Conservation (phyloP, 192 early-diverging fungal genomes). For the Thamnidium elegans region DNA sequence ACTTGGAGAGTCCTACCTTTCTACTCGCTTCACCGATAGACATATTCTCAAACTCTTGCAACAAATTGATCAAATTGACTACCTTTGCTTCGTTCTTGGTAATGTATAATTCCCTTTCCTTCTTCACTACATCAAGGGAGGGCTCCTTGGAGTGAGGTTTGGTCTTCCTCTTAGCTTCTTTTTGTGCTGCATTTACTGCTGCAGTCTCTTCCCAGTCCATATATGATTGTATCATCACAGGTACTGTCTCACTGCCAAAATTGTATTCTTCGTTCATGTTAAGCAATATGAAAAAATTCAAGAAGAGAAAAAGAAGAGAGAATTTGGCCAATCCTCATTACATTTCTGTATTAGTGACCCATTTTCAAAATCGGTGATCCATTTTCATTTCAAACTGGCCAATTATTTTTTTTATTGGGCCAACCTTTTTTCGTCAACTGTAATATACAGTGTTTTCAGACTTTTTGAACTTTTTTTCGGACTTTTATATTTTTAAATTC, state of each 20-base stretch:
- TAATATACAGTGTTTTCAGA: too few species aligned
- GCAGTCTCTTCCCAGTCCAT: constrained; percentile 15
- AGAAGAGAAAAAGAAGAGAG: constrained; percentile 9
- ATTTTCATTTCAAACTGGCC: constrained; percentile 14
- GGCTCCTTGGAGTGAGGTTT: constrained; percentile 12
- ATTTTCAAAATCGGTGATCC: constrained; percentile 2
- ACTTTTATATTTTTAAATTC: too few species aligned
- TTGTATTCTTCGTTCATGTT: constrained; percentile 17
- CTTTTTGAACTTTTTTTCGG: too few species aligned
- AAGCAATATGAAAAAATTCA: constrained; percentile 6
- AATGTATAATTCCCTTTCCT: constrained; percentile 16
- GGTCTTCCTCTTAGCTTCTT: constrained; percentile 18
- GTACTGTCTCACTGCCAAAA: constrained; percentile 6
- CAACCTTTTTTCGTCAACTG: constrained; percentile 6
- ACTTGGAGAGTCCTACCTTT: neutral
- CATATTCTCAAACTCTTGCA: constrained; percentile 21
- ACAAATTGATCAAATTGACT: constrained; percentile 12
- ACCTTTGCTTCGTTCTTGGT: constrained; percentile 19
- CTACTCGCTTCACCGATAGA: constrained; percentile 17
- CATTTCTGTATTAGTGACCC: constrained; percentile 5
- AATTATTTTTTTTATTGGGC: constrained; percentile 9
- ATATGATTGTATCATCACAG: constrained; percentile 17
- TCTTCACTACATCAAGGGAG: constrained; percentile 11
- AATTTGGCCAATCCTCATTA: constrained; percentile 12
- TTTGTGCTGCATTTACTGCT: constrained; percentile 12